These are phyloP conservation scores for Trichoderma gracile DNA, from an alignment of 2,329 filamentous ascomycete genomes.

Conservation along the genomic window DNA sequence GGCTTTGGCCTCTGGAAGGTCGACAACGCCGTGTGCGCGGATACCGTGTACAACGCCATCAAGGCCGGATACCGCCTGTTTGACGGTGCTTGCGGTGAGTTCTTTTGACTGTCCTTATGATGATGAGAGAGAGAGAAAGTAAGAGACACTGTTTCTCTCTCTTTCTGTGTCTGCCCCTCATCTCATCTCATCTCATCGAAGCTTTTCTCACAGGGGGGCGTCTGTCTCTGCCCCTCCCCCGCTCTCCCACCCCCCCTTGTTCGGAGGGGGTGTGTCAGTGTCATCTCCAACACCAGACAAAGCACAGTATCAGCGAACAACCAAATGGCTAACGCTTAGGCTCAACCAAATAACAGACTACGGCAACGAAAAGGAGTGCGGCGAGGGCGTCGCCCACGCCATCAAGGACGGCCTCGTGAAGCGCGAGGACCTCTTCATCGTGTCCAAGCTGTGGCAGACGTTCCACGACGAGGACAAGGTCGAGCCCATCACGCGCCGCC, in stretches of 20 bases:
- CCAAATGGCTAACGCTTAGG: background rate
- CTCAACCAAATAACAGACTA: conserved; percentile 58
- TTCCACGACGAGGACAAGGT: conserved; percentile 82
- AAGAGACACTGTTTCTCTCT: background rate
- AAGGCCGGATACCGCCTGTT: conserved; percentile 63
- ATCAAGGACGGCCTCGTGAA: conserved; percentile 80
- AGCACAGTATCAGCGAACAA: background rate
- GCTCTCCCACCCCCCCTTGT: no score
- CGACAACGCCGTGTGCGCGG: conserved; percentile 68
- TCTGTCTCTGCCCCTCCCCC: no score
- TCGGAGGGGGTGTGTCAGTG: no score
- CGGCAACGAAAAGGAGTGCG: conserved; percentile 77
- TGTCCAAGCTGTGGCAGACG: conserved; percentile 90
- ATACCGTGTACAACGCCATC: conserved; percentile 75
- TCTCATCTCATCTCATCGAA: background rate
- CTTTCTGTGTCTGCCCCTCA: background rate
- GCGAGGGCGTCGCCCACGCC: conserved; percentile 73
- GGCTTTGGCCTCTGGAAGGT: conserved; percentile 86
- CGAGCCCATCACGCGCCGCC: conserved; percentile 71
- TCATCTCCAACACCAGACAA: no score
- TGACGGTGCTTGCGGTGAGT: conserved; percentile 59
- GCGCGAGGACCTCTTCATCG: conserved; percentile 86
- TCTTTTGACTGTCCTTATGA: no score
- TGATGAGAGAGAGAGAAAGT: background rate
- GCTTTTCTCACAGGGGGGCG: background rate